Evolutionary conservation across 768 basidiomycete species (phyloP), one percentile per base, ranked within the genome.

Genomic region (Inosperma sp.): DNA sequence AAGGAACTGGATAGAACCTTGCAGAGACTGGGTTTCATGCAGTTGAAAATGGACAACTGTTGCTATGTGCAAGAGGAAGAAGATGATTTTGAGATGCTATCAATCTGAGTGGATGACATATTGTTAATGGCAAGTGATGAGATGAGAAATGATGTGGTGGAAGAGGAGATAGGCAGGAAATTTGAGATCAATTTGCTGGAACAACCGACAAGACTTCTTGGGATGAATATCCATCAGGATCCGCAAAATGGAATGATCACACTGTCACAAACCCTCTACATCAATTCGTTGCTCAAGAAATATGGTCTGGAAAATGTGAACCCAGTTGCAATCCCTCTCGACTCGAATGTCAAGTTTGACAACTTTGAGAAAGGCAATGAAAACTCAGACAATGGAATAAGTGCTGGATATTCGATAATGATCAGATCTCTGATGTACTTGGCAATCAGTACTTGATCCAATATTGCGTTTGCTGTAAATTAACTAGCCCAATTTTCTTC

Each of bases 381-480:
- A 5, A 26, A 47, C 19, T n/a, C 22, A 19, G 31, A 7, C 31
- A 4, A 34, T 19, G 40, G 23, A 13, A 27, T 27, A 3, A 42
- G 12, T 25, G 22, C 40, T 8, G 19, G 56, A 1, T 70, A 65
- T 34, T 39, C 53, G 0, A 52, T 62, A 46, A 59, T 58, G 12
- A 52, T 73, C 23, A 65, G 72, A 2, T 56, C 65, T 1, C 62
- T 72, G 6, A 69, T 66, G 62, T 70, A 72, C 40, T 50, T 7
- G 60, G 65, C 8, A 59, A 29, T 53, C 8, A 49, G 48, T 5
- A 60, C 2, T 60, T 55, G 36, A 39, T 69, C 17, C 52, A 67
- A 27, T 43, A 53, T 53, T 8, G 39, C 52, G 6, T 53, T 37
- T 16, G 37, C 52, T 12, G 45, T 40, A 4, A 47, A 27, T 51